These are phyloP conservation scores for Ceratocystis harringtonii DNA, from an alignment of 2,329 filamentous ascomycete genomes.

Conservation along the genomic window DNA sequence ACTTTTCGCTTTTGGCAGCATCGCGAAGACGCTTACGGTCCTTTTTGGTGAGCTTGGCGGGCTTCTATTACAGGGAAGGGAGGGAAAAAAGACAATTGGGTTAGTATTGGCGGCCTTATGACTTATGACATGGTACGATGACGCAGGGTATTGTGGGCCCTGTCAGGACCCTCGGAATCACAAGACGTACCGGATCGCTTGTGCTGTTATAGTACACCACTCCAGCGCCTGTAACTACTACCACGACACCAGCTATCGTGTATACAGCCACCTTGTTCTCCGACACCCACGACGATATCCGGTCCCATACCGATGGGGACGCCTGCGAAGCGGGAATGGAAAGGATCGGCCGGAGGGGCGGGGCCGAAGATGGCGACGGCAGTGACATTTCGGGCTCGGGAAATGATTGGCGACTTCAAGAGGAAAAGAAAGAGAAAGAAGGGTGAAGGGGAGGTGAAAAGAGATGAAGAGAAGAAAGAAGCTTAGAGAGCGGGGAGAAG, in stretches of 20 bases:
- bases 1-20: conserved; percentile 32
- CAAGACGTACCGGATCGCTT: conserved; percentile 36
- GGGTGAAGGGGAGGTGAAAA: too few relatives aligned
- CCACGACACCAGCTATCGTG: conserved; percentile 85
- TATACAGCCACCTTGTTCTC: conserved; percentile 95
- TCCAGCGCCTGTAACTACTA: conserved; percentile 81
- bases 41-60: conserved; percentile 72
- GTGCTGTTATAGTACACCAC: conserved; percentile 75
- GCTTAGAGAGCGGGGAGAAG: too few relatives aligned
- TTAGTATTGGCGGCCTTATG: too few relatives aligned
- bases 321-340: conserved; percentile 16
- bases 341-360: conserved; percentile 15
- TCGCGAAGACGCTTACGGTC: conserved; percentile 65
- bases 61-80: conserved; percentile 25
- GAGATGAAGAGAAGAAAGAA: too few relatives aligned
- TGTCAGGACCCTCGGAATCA: too few relatives aligned
- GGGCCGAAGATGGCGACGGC: conserved; percentile 15
- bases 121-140: too few relatives aligned
- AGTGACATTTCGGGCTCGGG: conserved; percentile 12
- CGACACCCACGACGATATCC: conserved; percentile 77
- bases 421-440: not conserved
- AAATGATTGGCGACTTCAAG: not conserved
- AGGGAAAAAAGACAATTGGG: too few relatives aligned
- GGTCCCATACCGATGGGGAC: conserved; percentile 58
- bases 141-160: too few relatives aligned